These are phyloP conservation scores for Ricinus communis DNA, from an alignment of 345 rosid species.

Conservation along the genomic window DNA sequence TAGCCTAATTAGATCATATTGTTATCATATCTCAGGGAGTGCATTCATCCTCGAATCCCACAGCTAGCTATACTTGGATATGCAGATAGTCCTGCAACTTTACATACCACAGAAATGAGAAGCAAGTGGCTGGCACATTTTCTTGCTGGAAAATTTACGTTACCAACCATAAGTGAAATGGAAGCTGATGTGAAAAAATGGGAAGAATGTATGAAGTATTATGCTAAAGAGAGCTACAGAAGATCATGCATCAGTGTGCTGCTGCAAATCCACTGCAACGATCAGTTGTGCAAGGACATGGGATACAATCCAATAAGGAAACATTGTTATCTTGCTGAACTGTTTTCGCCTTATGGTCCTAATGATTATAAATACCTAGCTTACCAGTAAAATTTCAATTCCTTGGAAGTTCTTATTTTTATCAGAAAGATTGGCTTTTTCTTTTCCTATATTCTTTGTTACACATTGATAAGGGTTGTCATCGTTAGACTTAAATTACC, in stretches of 20 bases:
- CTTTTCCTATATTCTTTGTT: no score
- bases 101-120: slow-evolving; percentile 36
- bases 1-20: background rate
- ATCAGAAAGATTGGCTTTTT: no score
- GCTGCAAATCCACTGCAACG: slow-evolving; percentile 38
- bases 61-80: slow-evolving; percentile 43
- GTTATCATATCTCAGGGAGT: slow-evolving; percentile 26
- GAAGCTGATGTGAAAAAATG: slow-evolving; percentile 24
- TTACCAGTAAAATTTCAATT: background rate
- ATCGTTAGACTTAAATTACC: no score
- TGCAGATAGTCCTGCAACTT: slow-evolving; percentile 23
- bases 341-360: slow-evolving; percentile 29
- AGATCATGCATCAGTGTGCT: slow-evolving; percentile 19
- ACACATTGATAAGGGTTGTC: no score
- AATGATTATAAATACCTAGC: slow-evolving; percentile 16
- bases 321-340: slow-evolving; percentile 23
- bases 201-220: slow-evolving; percentile 22
- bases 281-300: slow-evolving; percentile 39
- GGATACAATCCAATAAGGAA: slow-evolving; percentile 36
- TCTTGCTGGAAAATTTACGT: slow-evolving; percentile 24
- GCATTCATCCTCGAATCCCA: slow-evolving; percentile 42
- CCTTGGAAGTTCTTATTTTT: no score
- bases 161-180: slow-evolving; percentile 38
- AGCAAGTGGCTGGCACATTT: slow-evolving; percentile 40
- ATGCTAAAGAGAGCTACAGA: slow-evolving; percentile 17